Evolutionary conservation across 495 filamentous ascomycete genomes (phyloP), one percentile per base, ranked within the genome.

Genomic region (Podospora didyma): DNA sequence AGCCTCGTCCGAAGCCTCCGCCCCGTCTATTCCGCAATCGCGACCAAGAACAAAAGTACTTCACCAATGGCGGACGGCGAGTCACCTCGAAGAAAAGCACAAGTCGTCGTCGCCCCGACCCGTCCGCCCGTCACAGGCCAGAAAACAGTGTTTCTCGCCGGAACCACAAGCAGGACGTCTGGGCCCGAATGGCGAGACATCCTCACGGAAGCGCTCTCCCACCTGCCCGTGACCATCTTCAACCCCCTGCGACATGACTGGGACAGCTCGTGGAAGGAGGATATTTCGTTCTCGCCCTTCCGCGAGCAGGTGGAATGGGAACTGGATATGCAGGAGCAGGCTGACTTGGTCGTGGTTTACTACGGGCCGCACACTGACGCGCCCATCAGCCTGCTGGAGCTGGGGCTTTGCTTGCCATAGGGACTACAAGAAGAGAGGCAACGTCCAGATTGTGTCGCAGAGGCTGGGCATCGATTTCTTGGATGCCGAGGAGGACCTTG

Each of bases 301-400:
- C 62, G 64, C 1, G 64, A 77, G 56, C 84, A 86, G 63, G 80
- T 83, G 0, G 68, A 76, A 37, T 86, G 82, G 82, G 82, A 87
- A 67, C 69, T 86, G 10, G 71, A 80, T 19, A 80, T 72, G 64
- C 75, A 80, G 53, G 77, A 81, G 41, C 52, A 44, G 0, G 79
- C 78, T 7, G 76, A 82, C 54, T 51, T 85, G 17, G 70, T 86
- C 7, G 78, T 79, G 7, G 55, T 86, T 24, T 85, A 78, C 62
- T 84, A 84, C 46, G 75, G 81, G 35, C 68, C 73, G 0, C 63
- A 49, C 0, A 68, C 62, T 6, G 59, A 68, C 11, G 67, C 64
- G 20, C 69, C 67, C 2, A 60, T 69, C 47, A 64, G 58, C 21
- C 47, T 69, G 37, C 46, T 69, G 31, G 63, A 69, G 48, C 41